These are phyloP conservation scores for Euphorbia celastroides DNA, from an alignment of 441 rosid genomes.

Conservation along the genomic window DNA sequence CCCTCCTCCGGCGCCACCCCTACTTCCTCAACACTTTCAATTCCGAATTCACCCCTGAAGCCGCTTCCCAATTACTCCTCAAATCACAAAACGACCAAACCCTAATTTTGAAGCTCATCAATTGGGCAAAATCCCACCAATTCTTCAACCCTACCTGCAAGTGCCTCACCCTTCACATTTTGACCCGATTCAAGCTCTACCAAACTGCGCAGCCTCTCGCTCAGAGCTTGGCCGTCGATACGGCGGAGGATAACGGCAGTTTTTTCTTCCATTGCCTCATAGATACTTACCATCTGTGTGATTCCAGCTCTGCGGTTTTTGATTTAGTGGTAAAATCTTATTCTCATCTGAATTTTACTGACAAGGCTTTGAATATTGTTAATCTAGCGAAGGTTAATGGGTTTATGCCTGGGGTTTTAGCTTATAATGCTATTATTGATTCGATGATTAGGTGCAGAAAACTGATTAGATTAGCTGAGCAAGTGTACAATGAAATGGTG, in stretches of 20 bases:
- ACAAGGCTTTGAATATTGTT: constrained; percentile 55
- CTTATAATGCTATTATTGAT: constrained; percentile 79
- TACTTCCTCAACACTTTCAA: constrained; percentile 45
- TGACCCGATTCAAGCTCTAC: constrained; percentile 77
- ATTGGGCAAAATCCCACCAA: constrained; percentile 54
- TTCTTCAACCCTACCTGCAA: constrained; percentile 69
- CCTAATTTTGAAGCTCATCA: constrained; percentile 49
- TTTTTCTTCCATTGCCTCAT: constrained; percentile 52
- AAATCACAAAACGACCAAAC: constrained; percentile 51
- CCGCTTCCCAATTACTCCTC: constrained; percentile 54
- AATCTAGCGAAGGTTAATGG: constrained; percentile 55
- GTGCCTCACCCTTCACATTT: constrained; percentile 68
- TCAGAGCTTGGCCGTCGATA: constrained; percentile 47
- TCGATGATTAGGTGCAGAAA: constrained; percentile 52
- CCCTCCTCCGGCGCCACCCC: constrained; percentile 58
- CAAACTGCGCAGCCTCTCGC: constrained; percentile 67
- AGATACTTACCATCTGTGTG: constrained; percentile 50
- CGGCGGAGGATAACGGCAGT: constrained; percentile 35
- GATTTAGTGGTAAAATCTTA: constrained; percentile 82
- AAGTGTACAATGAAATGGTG: constrained; percentile 53
- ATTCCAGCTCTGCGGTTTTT: constrained; percentile 76
- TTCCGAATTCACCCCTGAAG: constrained; percentile 59
- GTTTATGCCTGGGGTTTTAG: constrained; percentile 82
- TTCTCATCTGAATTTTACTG: constrained; percentile 49
- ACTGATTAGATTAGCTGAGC: constrained; percentile 45